Conservation (phyloP, 2,329 filamentous ascomycete genomes). For the Xylaria sp. region DNA sequence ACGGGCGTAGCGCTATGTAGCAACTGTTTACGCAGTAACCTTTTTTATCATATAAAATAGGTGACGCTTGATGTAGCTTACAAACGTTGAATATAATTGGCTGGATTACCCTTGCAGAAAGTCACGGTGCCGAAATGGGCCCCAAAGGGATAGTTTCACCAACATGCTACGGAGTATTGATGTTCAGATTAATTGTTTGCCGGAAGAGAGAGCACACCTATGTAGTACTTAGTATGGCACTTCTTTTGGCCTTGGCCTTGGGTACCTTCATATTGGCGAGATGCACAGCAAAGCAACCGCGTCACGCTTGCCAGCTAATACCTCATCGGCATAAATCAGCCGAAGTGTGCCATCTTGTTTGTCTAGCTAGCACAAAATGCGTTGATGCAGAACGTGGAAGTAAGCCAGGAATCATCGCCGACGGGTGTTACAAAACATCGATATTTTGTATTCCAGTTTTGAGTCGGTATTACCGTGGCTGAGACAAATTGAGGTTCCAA, state of each 20-base stretch:
- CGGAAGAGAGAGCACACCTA: neutral
- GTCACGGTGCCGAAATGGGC: too few relatives aligned
- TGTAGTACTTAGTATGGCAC: neutral
- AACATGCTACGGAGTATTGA: neutral
- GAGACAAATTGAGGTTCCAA: constrained; percentile 18
- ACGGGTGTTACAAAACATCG: neutral
- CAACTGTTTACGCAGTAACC: too few relatives aligned
- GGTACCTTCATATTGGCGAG: neutral
- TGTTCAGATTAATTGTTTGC: neutral
- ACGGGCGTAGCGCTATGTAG: too few relatives aligned
- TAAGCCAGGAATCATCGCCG: neutral
- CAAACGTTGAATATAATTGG: too few relatives aligned
- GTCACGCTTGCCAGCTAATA: neutral
- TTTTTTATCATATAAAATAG: too few relatives aligned
- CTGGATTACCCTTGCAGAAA: too few relatives aligned
- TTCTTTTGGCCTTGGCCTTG: constrained; percentile 13
- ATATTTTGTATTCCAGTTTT: neutral
- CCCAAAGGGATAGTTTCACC: too few relatives aligned
- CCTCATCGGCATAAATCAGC: constrained; percentile 1
- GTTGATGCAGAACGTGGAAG: neutral
- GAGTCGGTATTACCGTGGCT: constrained; percentile 8
- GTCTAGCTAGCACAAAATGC: neutral
- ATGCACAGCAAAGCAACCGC: neutral
- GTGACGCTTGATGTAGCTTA: too few relatives aligned
- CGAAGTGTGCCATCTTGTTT: neutral